A percentile compares a stretch with the other conserved stretches of the same genome.
These are phyloP conservation scores for Papiliotrema nemorosa DNA, from an alignment of 1,284 basidiomycete species.

Conservation along the genomic window DNA sequence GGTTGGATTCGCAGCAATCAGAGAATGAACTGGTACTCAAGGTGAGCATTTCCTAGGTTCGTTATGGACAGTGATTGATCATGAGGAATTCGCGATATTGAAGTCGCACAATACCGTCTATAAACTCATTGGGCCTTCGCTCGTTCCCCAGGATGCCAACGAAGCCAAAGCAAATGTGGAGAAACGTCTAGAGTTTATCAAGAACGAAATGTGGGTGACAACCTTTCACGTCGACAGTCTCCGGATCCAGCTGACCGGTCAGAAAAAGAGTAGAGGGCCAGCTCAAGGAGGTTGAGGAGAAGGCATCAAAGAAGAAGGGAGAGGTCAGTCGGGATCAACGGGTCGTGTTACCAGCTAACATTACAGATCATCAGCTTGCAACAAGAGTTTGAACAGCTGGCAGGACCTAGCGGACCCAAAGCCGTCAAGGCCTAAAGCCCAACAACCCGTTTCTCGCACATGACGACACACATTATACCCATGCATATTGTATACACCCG, in stretches of 20 bases:
- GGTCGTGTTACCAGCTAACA: constrained; percentile 8
- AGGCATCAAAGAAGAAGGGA: constrained; percentile 70
- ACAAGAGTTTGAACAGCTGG: constrained; percentile 43
- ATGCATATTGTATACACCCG: constrained; percentile 1
- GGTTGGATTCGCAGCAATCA: constrained; percentile 79
- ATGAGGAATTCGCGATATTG: constrained; percentile 75
- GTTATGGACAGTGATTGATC: too few relatives aligned
- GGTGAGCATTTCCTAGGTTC: constrained; percentile 51
- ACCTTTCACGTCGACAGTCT: neutral
- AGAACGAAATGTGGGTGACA: constrained; percentile 73
- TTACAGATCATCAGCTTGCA: constrained; percentile 41
- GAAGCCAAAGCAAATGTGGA: constrained; percentile 90
- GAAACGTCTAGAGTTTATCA: constrained; percentile 88
- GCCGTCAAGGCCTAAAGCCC: constrained; percentile 2
- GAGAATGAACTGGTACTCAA: constrained; percentile 93
- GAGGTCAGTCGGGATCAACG: constrained; percentile 58
- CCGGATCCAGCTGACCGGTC: neutral
- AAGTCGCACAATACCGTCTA: constrained; percentile 77
- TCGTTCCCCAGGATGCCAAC: constrained; percentile 81
- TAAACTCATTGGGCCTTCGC: constrained; percentile 87
- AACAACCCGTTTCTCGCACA: neutral
- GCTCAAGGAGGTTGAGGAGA: constrained; percentile 68
- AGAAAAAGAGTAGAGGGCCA: constrained; percentile 78
- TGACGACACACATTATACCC: constrained; percentile 4
- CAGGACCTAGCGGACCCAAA: constrained; percentile 16